phyloP scores from a whole-genome alignment of 768 basidiomycete genomes.

The Nevesoporus exiguus region DNA sequence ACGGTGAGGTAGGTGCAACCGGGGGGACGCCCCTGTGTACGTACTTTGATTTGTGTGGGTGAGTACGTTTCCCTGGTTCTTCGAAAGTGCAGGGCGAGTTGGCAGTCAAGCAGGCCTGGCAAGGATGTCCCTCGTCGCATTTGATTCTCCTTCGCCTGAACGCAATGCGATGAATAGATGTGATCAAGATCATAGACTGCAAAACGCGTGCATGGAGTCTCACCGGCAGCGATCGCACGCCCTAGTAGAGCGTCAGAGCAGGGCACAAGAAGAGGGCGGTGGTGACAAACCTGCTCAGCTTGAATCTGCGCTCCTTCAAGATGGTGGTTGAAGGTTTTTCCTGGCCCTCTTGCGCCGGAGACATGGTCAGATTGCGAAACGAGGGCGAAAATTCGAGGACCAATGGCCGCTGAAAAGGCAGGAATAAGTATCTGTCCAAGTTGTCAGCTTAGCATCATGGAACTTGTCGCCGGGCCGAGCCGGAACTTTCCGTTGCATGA shows the following conservation, averaged over 20 bases:
- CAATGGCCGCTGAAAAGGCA: conserved; percentile 1
- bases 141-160: conserved; percentile 76
- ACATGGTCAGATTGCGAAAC: conserved; percentile 19
- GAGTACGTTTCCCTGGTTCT: conserved; percentile 80
- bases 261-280: not conserved
- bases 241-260: conserved; percentile 37
- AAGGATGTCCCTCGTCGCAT: conserved; percentile 87
- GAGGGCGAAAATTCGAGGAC: conserved; percentile 10
- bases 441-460: conserved; percentile 7
- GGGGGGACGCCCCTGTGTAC: conserved; percentile 27
- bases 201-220: conserved; percentile 29
- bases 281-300: conserved; percentile 68
- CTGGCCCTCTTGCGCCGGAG: conserved; percentile 34
- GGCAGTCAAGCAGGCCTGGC: conserved; percentile 82
- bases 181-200: not conserved
- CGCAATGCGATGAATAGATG: not conserved
- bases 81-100: conserved; percentile 83
- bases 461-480: conserved; percentile 23
- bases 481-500: conserved; percentile 21
- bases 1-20: conserved; percentile 3
- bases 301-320: conserved; percentile 81
- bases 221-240: conserved; percentile 91
- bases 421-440: conserved; percentile 29
- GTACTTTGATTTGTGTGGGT: conserved; percentile 87
- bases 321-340: conserved; percentile 48